These are phyloP conservation scores for Boehmeria nivea DNA, from an alignment of 306 rosid species.

Conservation along the genomic window DNA sequence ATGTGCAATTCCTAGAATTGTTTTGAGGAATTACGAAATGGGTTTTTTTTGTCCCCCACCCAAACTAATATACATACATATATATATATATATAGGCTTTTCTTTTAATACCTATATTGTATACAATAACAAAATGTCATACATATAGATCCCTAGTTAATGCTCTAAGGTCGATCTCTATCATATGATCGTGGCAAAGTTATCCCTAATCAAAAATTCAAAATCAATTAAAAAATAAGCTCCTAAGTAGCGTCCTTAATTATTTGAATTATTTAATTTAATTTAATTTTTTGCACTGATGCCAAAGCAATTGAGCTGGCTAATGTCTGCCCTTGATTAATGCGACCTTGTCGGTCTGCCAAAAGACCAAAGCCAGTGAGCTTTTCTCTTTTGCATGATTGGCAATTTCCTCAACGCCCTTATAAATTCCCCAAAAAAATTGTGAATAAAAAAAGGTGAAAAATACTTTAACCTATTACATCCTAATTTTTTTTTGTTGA, in stretches of 20 bases:
- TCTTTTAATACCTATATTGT: not conserved
- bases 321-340: constrained; percentile 66
- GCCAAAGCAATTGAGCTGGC: constrained; percentile 92
- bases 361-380: constrained; percentile 17
- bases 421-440: too few species aligned
- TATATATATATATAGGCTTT: not conserved
- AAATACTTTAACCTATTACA: too few species aligned
- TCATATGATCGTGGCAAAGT: constrained; percentile 27
- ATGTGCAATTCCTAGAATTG: constrained; percentile 6
- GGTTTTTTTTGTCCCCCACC: constrained; percentile 19
- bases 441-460: too few species aligned
- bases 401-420: constrained; percentile 20
- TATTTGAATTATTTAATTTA: not conserved
- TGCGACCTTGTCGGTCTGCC: constrained; percentile 51
- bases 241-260: constrained; percentile 20
- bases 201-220: constrained; percentile 16
- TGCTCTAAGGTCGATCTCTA: constrained; percentile 7
- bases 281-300: constrained; percentile 22
- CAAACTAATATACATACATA: not conserved
- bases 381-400: constrained; percentile 20
- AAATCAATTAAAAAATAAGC: constrained; percentile 1
- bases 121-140: too few species aligned
- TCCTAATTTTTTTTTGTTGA: too few species aligned
- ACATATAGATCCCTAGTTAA: not conserved
- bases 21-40: constrained; percentile 3